Percentiles rank a stretch among this genome's conserved stretches.
Conservation (phyloP, 805 yeast species). For the Candida nitratophila region DNA sequence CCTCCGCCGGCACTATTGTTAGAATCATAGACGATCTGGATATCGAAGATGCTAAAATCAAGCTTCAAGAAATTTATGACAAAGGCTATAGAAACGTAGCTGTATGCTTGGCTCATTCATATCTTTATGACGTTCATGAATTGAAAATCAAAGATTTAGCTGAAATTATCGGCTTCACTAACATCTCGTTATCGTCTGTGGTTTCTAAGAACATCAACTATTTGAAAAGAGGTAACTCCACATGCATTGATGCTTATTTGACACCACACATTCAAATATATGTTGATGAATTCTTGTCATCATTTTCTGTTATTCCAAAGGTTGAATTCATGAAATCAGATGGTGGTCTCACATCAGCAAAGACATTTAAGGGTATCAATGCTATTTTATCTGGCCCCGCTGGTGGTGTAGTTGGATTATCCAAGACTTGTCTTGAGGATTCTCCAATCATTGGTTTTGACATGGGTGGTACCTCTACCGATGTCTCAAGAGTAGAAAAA, state of each 20-base stretch:
- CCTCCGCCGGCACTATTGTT: conserved; percentile 11
- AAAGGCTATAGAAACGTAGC: conserved; percentile 22
- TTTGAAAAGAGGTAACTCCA: conserved; percentile 33
- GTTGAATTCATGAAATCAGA: conserved; percentile 52
- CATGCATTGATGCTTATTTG: conserved; percentile 34
- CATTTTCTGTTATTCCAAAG: conserved; percentile 25
- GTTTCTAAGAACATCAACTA: conserved; percentile 29
- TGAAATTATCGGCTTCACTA: conserved; percentile 32
- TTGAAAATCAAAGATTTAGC: conserved; percentile 27
- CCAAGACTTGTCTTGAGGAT: conserved; percentile 39
- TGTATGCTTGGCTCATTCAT: conserved; percentile 30
- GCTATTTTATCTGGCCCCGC: conserved; percentile 53
- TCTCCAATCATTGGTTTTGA: conserved; percentile 31
- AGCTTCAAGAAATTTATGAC: conserved; percentile 14
- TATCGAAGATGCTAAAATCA: conserved; percentile 7
- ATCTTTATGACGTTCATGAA: conserved; percentile 32
- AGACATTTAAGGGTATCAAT: conserved; percentile 42
- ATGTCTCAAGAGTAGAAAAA: conserved; percentile 27
- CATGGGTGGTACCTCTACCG: conserved; percentile 37
- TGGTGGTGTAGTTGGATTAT: conserved; percentile 50
- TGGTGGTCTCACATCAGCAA: conserved; percentile 48
- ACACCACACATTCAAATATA: conserved; percentile 34
- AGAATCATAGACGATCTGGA: conserved; percentile 19
- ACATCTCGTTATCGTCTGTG: conserved; percentile 27
- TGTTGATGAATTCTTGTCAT: conserved; percentile 28